Conservation (phyloP, 495 filamentous ascomycete species). For the Symbiotaphrina buchneri region DNA sequence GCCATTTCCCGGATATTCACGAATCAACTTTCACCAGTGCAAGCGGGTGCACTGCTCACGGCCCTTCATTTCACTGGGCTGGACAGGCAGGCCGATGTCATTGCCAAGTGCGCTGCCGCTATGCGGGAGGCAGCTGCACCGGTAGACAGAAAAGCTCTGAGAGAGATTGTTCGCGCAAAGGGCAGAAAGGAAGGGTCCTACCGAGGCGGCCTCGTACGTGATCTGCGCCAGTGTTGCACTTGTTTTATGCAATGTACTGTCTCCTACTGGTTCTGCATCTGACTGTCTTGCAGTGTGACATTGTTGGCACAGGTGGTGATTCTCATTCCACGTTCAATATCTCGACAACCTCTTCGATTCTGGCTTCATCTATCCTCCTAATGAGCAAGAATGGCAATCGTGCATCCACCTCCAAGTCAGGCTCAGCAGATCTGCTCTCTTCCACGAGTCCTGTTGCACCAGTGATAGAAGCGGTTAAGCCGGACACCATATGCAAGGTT, state of each 20-base stretch:
- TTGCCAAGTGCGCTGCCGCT: slow-evolving; percentile 44
- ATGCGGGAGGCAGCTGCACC: slow-evolving; percentile 48
- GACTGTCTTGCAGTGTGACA: slow-evolving; percentile 72
- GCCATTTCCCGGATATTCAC: slow-evolving; percentile 81
- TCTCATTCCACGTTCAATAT: slow-evolving; percentile 96
- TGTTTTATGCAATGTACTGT: not conserved
- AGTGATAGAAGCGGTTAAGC: slow-evolving; percentile 45
- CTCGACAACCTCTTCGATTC: slow-evolving; percentile 78
- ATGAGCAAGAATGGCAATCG: slow-evolving; percentile 90
- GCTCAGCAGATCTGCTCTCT: slow-evolving; percentile 78
- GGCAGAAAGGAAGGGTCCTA: slow-evolving; percentile 47
- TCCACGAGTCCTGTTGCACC: slow-evolving; percentile 45
- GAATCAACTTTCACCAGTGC: slow-evolving; percentile 57
- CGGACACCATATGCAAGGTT: slow-evolving; percentile 39
- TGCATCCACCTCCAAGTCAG: slow-evolving; percentile 87
- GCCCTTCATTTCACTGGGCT: slow-evolving; percentile 69
- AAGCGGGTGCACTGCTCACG: slow-evolving; percentile 67
- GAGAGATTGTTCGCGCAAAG: slow-evolving; percentile 27
- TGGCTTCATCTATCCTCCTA: slow-evolving; percentile 62
- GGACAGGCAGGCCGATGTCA: slow-evolving; percentile 58
- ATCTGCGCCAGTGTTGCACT: not conserved
- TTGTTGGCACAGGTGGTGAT: slow-evolving; percentile 94
- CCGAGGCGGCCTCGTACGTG: slow-evolving; percentile 37
- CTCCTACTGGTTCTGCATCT: not conserved
- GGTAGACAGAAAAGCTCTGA: slow-evolving; percentile 35